Evolutionary conservation across 106 monocot species (phyloP).

Genomic region (Dioscorea dumetorum): DNA sequence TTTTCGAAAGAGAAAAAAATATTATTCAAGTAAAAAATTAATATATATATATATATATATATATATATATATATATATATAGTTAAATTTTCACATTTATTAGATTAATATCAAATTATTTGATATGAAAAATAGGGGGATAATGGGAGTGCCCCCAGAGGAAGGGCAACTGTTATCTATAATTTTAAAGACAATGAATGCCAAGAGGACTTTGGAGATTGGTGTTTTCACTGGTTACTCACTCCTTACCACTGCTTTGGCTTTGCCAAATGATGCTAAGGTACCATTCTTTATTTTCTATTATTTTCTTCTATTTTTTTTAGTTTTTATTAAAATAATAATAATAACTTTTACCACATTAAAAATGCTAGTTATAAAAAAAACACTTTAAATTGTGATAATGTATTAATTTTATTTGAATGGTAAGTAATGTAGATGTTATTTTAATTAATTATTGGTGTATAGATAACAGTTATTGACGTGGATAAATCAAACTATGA

Average conservation of each 20-base stretch:
- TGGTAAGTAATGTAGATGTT: too few relatives aligned
- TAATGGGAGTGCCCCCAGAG: conserved; percentile 16
- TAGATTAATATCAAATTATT: not conserved
- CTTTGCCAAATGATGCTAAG: conserved; percentile 19
- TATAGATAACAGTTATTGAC: conserved; percentile 25
- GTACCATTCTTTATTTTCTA: not conserved
- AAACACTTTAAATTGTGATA: too few relatives aligned
- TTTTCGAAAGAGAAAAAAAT: too few relatives aligned
- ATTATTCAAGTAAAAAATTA: too few relatives aligned
- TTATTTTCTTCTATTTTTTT: not conserved
- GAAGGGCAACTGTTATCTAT: conserved; percentile 31
- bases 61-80: too few relatives aligned
- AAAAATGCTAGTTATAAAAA: too few relatives aligned
- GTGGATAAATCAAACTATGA: conserved; percentile 7
- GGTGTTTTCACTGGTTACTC: conserved; percentile 39
- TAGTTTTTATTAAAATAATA: not conserved
- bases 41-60: too few relatives aligned
- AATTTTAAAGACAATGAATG: conserved; percentile 22
- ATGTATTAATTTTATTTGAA: too few relatives aligned
- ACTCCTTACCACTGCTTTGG: conserved; percentile 20
- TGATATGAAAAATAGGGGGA: not conserved
- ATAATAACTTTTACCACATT: not conserved
- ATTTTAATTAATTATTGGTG: too few relatives aligned
- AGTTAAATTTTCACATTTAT: too few relatives aligned
- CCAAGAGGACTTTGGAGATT: conserved; percentile 18